A percentile compares a stretch with the other conserved stretches of the same genome.
Evolutionary conservation across 2,329 filamentous ascomycete genomes (phyloP).

Genomic region (Lanzia echinophila): DNA sequence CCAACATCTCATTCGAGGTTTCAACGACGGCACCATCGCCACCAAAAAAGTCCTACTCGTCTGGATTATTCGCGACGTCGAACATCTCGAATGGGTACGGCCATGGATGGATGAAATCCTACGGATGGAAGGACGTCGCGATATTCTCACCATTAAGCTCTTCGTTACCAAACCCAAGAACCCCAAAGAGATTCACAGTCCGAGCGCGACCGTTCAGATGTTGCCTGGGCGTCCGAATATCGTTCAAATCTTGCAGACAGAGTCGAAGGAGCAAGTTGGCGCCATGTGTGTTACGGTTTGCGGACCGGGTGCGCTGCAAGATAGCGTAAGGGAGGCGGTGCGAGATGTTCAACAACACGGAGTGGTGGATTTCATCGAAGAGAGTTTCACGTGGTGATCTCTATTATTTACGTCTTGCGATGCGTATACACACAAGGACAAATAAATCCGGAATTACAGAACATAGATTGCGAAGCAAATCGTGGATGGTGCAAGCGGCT

Average conservation of each 20-base stretch:
- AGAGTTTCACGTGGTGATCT: slow-evolving; percentile 55
- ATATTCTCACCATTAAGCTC: slow-evolving; percentile 77
- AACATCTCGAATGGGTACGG: slow-evolving; percentile 87
- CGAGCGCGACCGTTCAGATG: slow-evolving; percentile 80
- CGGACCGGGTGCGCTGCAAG: slow-evolving; percentile 66
- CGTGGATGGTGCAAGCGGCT: no score
- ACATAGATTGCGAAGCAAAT: no score
- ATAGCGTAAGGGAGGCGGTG: slow-evolving; percentile 67
- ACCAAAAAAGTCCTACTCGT: slow-evolving; percentile 76
- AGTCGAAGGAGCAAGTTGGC: slow-evolving; percentile 74
- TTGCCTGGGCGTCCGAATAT: slow-evolving; percentile 84
- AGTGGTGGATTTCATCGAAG: slow-evolving; percentile 69
- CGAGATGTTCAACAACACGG: slow-evolving; percentile 53
- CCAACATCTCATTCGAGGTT: slow-evolving; percentile 65
- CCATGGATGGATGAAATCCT: slow-evolving; percentile 76
- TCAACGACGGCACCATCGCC: slow-evolving; percentile 64
- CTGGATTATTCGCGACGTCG: slow-evolving; percentile 87
- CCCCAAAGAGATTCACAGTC: slow-evolving; percentile 66
- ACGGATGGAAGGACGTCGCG: slow-evolving; percentile 70
- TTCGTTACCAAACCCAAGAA: slow-evolving; percentile 86
- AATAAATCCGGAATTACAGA: no score
- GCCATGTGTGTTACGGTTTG: slow-evolving; percentile 84
- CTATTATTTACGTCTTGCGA: not conserved
- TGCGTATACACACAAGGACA: no score
- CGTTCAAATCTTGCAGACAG: slow-evolving; percentile 68